Conservation (phyloP, 192 early-diverging fungal species). For the Backusella liffmaniae region DNA sequence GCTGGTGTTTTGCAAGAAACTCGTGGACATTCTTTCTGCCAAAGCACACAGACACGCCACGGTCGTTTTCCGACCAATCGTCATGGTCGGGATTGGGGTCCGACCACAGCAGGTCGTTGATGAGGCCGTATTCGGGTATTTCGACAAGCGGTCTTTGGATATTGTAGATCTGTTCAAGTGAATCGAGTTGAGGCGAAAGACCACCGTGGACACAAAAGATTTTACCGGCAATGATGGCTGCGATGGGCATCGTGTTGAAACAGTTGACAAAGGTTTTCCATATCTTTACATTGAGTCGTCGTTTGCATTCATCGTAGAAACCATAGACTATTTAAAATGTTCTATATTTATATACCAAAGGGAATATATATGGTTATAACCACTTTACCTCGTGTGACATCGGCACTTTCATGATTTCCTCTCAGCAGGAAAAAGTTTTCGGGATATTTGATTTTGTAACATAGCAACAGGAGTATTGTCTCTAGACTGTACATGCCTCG, state of each 20-base stretch:
- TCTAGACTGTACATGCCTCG: slow-evolving; percentile 94
- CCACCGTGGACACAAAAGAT: slow-evolving; percentile 98
- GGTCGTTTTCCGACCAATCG: slow-evolving; percentile 90
- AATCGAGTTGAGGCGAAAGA: slow-evolving; percentile 73
- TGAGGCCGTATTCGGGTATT: slow-evolving; percentile 88
- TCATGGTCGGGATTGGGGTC: slow-evolving; percentile 78
- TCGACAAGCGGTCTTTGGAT: slow-evolving; percentile 83
- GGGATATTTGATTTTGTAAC: slow-evolving; percentile 96
- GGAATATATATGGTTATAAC: not conserved
- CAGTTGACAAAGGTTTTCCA: slow-evolving; percentile 91
- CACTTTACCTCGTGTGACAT: slow-evolving; percentile 76
- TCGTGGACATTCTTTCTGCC: slow-evolving; percentile 77
- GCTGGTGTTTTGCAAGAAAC: slow-evolving; percentile 80
- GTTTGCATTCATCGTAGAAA: slow-evolving; percentile 97
- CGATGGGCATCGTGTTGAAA: slow-evolving; percentile 91
- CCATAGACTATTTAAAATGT: slow-evolving; percentile 72
- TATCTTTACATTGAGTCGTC: slow-evolving; percentile 79
- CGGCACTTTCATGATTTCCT: slow-evolving; percentile 96
- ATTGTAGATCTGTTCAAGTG: slow-evolving; percentile 82
- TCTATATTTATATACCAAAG: not conserved
- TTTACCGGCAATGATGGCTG: slow-evolving; percentile 85
- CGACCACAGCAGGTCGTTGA: slow-evolving; percentile 92
- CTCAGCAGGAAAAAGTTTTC: slow-evolving; percentile 95
- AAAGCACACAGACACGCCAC: slow-evolving; percentile 94
- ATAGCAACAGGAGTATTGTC: slow-evolving; percentile 90